Evolutionary conservation across 257 asterid genomes (phyloP).

Genomic region (Solanum bulbocastanum): DNA sequence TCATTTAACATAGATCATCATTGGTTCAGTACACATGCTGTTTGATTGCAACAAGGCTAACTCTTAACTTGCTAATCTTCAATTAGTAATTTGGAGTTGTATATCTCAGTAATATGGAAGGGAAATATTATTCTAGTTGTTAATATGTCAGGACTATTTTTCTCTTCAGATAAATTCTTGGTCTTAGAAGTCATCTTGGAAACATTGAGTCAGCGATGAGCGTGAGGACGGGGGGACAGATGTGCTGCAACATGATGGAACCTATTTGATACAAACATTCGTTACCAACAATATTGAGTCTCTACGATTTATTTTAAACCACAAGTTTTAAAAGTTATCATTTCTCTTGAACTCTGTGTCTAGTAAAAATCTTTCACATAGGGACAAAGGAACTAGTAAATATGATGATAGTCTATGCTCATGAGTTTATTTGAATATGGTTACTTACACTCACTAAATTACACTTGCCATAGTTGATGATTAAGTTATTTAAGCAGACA

Average conservation of each 20-base stretch:
- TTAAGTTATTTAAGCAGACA: background rate
- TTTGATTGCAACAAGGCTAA: background rate
- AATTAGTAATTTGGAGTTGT: background rate
- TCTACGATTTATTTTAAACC: background rate
- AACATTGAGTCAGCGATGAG: background rate
- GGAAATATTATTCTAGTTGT: background rate
- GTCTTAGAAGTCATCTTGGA: background rate
- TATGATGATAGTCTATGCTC: background rate
- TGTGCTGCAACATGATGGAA: constrained; percentile 8
- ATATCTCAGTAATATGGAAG: background rate
- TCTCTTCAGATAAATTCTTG: too few relatives aligned
- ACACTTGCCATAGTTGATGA: background rate
- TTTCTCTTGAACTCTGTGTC: too few relatives aligned
- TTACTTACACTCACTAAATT: background rate
- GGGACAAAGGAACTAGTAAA: background rate
- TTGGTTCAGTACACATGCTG: background rate
- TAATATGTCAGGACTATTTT: background rate
- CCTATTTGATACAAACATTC: constrained; percentile 5
- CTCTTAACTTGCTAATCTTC: background rate
- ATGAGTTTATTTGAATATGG: background rate
- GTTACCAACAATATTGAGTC: constrained; percentile 15
- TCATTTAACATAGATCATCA: background rate
- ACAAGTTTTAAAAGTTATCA: too few relatives aligned
- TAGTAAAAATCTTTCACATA: too few relatives aligned
- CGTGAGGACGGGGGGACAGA: constrained; percentile 12